A percentile compares a stretch with the other conserved stretches of the same genome.
Evolutionary conservation across 306 rosid species (phyloP).

Genomic region (Acacia confusa): DNA sequence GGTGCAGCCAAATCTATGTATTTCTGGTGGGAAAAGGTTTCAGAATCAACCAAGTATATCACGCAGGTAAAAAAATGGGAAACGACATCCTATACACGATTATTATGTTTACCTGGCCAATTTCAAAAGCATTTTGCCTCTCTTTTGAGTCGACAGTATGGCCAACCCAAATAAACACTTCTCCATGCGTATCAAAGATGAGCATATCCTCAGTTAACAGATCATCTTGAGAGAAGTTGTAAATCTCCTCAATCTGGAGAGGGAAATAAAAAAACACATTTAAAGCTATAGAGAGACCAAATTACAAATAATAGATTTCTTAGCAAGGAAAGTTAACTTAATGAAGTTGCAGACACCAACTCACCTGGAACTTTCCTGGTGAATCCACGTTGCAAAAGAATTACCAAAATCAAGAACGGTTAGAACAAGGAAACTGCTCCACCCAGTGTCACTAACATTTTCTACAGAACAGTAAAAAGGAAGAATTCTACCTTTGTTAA

Average conservation of each 20-base stretch:
- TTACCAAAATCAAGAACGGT: conserved; percentile 38
- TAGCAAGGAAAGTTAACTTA: conserved; percentile 5
- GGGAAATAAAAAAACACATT: conserved; percentile 30
- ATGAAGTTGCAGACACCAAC: conserved; percentile 32
- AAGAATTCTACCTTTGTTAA: conserved; percentile 60
- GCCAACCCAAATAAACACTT: conserved; percentile 95
- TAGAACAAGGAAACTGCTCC: conserved; percentile 41
- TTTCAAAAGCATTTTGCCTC: conserved; percentile 75
- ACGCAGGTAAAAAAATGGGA: conserved; percentile 14
- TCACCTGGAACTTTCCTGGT: conserved; percentile 91
- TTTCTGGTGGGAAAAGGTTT: conserved; percentile 54
- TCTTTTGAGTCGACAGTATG: conserved; percentile 77
- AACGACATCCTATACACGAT: conserved; percentile 27
- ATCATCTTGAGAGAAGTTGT: conserved; percentile 93
- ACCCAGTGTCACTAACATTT: conserved; percentile 1
- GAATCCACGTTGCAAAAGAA: conserved; percentile 43
- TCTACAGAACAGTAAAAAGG: conserved; percentile 8
- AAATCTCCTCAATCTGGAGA: conserved; percentile 81
- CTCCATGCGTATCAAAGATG: conserved; percentile 90
- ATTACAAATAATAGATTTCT: conserved; percentile 20
- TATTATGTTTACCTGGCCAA: conserved; percentile 69
- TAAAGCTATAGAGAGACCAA: conserved; percentile 19
- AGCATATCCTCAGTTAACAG: conserved; percentile 84
- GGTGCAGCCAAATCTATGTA: conserved; percentile 80
- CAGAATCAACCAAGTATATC: conserved; percentile 9